These are phyloP conservation scores for Schrenkiella parvula DNA, from an alignment of 345 rosid species.

Conservation along the genomic window DNA sequence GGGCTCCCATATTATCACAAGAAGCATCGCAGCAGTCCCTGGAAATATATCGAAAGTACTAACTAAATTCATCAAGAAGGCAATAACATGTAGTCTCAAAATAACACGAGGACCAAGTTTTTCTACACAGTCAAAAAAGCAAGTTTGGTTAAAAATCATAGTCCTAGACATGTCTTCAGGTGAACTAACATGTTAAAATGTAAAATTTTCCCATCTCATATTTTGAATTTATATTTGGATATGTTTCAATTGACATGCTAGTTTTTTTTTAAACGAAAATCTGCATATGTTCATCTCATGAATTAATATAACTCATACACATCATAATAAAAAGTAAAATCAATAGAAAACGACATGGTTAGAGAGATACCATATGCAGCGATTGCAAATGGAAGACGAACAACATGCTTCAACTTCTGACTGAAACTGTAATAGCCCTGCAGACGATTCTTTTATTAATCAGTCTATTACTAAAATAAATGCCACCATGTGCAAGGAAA, in stretches of 20 bases:
- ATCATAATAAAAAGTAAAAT: background rate
- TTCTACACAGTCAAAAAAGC: background rate
- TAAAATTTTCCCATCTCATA: background rate
- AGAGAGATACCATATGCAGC: constrained; percentile 68
- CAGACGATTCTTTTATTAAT: constrained; percentile 13
- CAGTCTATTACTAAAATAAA: background rate
- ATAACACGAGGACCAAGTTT: background rate
- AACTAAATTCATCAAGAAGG: background rate
- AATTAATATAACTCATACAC: background rate
- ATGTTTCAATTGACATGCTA: background rate
- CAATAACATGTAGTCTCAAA: background rate
- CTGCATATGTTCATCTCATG: background rate
- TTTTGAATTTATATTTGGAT: background rate
- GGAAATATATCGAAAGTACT: background rate
- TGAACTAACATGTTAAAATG: background rate
- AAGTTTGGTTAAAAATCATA: background rate
- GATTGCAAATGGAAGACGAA: constrained; percentile 83
- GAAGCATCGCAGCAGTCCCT: constrained; percentile 95
- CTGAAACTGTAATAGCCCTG: constrained; percentile 98
- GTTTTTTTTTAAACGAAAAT: background rate
- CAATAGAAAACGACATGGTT: background rate
- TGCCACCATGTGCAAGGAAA: background rate
- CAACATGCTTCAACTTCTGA: constrained; percentile 94
- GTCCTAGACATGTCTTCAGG: background rate
- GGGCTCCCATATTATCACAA: constrained; percentile 76